Base-by-base conservation (phyloP, 1,284 basidiomycete genomes). In the Papiliotrema fonsecae region DNA sequence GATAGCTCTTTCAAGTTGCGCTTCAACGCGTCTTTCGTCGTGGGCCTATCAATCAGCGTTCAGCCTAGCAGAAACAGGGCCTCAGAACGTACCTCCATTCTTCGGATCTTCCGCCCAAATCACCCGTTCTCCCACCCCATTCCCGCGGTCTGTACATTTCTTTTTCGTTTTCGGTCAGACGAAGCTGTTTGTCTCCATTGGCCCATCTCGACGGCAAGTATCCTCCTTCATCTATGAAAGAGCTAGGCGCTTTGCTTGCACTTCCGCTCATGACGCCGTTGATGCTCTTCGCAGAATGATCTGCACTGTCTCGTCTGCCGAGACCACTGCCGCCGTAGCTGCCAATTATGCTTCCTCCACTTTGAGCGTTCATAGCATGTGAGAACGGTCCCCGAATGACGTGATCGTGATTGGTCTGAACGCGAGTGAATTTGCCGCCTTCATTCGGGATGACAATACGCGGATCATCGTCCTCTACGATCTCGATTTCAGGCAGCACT, bases 81-180 rank as follows among this genome's bases (percentile, higher is more conserved):
- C n/a, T n/a, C n/a, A n/a, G n/a, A 16, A 70, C 73, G 69, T 62
- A 75, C 73, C 49, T 58, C 70, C 71, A 75, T 25, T 72, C 67
- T 24, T 68, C 65, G 3, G 60, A 45, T 35, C 60, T 57, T 2
- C 66, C 70, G 18, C 61, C 67, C 16, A 64, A 47, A 50, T 66
- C 64, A 24, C 67, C 69, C 25, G 63, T 53, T 45, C 64, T 64
- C 5, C 64, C 67, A 19, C 61, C 63, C 71, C 69, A 74, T 52
- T 74, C 72, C 38, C 57, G 57, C 10, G 72, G 72, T 39, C 72
- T 62, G 53, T 74, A 74, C 48, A 51, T 61, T 35, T 73, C 70
- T 51, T 67, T 67, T 28, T 65, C 64, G 37, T 67, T 62, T 45
- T 70, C 69, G 11, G 66, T 69, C 28, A 55, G 39, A 18, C 72